Evolutionary conservation across 345 rosid genomes (phyloP).

Genomic region (Salix koriyanagi): DNA sequence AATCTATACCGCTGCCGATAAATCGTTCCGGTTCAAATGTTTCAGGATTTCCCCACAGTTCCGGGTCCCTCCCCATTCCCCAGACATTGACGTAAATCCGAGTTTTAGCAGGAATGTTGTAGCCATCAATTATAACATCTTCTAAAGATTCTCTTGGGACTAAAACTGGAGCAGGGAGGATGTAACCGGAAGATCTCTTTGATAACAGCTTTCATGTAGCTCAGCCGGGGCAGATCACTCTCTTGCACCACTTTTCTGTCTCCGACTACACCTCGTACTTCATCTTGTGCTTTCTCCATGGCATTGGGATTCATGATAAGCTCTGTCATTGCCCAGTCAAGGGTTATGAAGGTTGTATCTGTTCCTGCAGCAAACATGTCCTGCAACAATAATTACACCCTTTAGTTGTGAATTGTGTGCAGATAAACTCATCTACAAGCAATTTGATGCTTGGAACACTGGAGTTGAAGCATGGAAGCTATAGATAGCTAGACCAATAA

Average conservation of each 20-base stretch:
- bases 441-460: not conserved
- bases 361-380: slow-evolving; percentile 28
- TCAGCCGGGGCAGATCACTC: slow-evolving; percentile 9
- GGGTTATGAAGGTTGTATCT: slow-evolving; percentile 20
- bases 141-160: slow-evolving; percentile 21
- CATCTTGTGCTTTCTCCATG: slow-evolving; percentile 25
- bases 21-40: slow-evolving; percentile 14
- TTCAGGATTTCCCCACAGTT: slow-evolving; percentile 13
- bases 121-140: slow-evolving; percentile 18
- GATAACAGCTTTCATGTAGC: slow-evolving; percentile 20
- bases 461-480: not conserved
- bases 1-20: slow-evolving; percentile 14
- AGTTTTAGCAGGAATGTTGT: slow-evolving; percentile 12
- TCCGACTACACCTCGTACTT: slow-evolving; percentile 7
- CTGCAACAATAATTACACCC: slow-evolving; percentile 1
- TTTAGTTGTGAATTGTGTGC: not conserved
- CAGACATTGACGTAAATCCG: slow-evolving; percentile 17
- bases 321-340: slow-evolving; percentile 29
- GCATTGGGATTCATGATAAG: slow-evolving; percentile 16
- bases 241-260: slow-evolving; percentile 11
- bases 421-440: not conserved
- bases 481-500: not conserved
- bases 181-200: slow-evolving; percentile 17
- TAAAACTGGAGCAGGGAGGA: slow-evolving; percentile 13
- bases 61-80: slow-evolving; percentile 15